Evolutionary conservation across 2,329 filamentous ascomycete genomes (phyloP), one percentile per base, ranked within the genome.

Genomic region (Thielaviopsis cerberus): DNA sequence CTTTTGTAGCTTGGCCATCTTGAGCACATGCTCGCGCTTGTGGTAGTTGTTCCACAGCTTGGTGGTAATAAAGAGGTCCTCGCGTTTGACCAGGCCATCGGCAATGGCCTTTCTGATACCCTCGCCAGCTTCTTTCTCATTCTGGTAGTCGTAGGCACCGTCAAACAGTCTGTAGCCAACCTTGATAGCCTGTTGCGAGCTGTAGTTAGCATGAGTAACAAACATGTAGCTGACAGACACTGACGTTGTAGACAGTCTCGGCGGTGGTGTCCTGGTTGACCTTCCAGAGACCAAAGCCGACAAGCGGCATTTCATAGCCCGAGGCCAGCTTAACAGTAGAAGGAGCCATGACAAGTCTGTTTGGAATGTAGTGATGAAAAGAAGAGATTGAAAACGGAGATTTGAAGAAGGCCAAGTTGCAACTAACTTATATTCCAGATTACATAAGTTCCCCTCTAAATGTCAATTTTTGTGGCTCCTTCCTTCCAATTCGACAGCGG

Each of bases 11-110:
- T 80, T 80, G 71, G 76, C 78, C 67, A 92, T 88, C 60, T 82
- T 82, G 71, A 84, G 81, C 62, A 91, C 86, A 65, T 79, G 78
- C 64, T 91, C 83, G 65, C 76, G 77, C 66, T 91, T 85, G 76
- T 94, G 88, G 80, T 89, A 94, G 64, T 83, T 83, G 75, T 91
- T 89, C 88, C 89, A 94, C 60, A 95, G 83, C 77, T 94, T 95
- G 71, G 85, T 88, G 63, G 90, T 86, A 68, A 95, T 82, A 80
- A 94, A 94, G 68, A 94, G 85, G 24, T 95, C 88, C 71, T 86
- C 81, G 61, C 87, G 69, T 24, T 63, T 74, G 53, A 86, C 71
- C n/a, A 78, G 68, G 1, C 79, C 79, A 30, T 92, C 87, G 67
- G 84, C 78, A 72, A 92, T 88, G 66, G 87, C 87, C 64, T 85